A percentile compares a stretch with the other conserved stretches of the same genome.
These are phyloP conservation scores for Silene conica DNA, from an alignment of 148 eudicot species.

Conservation along the genomic window DNA sequence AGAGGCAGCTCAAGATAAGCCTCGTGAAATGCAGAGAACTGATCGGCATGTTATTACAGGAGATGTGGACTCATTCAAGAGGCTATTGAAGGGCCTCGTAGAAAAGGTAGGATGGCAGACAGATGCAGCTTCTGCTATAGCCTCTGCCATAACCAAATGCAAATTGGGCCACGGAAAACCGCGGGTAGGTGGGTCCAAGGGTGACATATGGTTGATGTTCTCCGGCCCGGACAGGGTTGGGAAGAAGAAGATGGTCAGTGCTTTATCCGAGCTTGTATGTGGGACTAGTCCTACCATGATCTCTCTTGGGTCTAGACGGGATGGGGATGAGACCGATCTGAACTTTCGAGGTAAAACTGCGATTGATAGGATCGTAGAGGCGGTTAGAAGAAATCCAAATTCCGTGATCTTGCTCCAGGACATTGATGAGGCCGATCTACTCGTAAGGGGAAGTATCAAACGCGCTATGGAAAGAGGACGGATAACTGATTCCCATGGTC, in stretches of 20 bases:
- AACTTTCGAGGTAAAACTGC: slow-evolving; percentile 77
- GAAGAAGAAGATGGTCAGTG: slow-evolving; percentile 86
- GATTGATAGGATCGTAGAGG: slow-evolving; percentile 71
- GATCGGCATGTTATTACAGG: slow-evolving; percentile 37
- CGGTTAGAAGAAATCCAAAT: slow-evolving; percentile 68
- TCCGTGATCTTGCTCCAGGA: slow-evolving; percentile 84
- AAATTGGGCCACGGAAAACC: slow-evolving; percentile 51
- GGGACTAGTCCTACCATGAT: slow-evolving; percentile 47
- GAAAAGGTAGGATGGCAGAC: slow-evolving; percentile 94
- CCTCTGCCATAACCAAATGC: slow-evolving; percentile 61
- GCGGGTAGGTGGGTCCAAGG: slow-evolving; percentile 54
- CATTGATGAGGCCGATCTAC: slow-evolving; percentile 69
- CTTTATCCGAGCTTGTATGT: slow-evolving; percentile 62
- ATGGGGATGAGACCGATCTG: slow-evolving; percentile 55
- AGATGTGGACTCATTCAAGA: slow-evolving; percentile 78
- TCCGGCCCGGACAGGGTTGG: slow-evolving; percentile 80
- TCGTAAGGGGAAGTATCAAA: slow-evolving; percentile 65
- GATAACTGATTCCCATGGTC: slow-evolving; percentile 78
- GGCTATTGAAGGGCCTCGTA: slow-evolving; percentile 70
- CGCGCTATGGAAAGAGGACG: slow-evolving; percentile 88
- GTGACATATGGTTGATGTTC: slow-evolving; percentile 79
- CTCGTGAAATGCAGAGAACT: slow-evolving; percentile 23
- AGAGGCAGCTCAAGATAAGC: slow-evolving; percentile 23
- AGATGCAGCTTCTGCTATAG: slow-evolving; percentile 78
- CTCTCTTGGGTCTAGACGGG: slow-evolving; percentile 62